Evolutionary conservation across 139 green algal genomes (phyloP), one percentile per base, ranked within the genome.

Genomic region (Micractinium conductrix): DNA sequence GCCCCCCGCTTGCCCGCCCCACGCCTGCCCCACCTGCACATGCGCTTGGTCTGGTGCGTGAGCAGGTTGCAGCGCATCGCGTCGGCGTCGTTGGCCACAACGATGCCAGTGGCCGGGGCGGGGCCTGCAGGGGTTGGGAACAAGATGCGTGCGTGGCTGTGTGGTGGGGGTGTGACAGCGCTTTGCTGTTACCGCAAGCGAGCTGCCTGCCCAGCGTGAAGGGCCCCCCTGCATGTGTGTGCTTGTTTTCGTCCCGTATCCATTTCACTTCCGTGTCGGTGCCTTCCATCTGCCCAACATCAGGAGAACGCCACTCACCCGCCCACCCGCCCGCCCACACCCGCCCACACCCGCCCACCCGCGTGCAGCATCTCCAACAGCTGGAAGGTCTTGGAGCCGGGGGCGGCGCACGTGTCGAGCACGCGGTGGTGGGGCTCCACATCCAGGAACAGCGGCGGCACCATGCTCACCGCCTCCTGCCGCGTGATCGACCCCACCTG

Each of bases 381-480:
- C 92, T 99, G 96, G 73, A 96, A 96, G 28, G 97, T 99, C 90
- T 99, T 99, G 75, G 93, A 98, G 16, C 97, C 97, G 8, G 97
- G 97, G 12, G 97, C 96, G 10, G 97, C 97, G 85, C 97, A 99
- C 92, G 98, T 98, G 91, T 99, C 97, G 60, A 99, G 93, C 58
- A 99, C 95, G 87, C 94, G 90, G 92, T 99, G 96, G 48, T 97
- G 86, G 14, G 97, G 95, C 86, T 97, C 53, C 63, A 99, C 95
- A 62, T 99, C 97, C 84, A 99, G 90, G 71, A 99, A 95, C 38
- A 99, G 89, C 0, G 97, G 96, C 16, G 97, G 97, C 69, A 99
- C 94, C 97, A 99, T 99, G 78, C 95, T 98, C 84, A 99, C 97
- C 7, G 95, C 96, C 90, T 99, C 97, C 92, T 99, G 97, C 8